Conservation (phyloP, 2,329 filamentous ascomycete species). For the Apiospora rasikravindrae region DNA sequence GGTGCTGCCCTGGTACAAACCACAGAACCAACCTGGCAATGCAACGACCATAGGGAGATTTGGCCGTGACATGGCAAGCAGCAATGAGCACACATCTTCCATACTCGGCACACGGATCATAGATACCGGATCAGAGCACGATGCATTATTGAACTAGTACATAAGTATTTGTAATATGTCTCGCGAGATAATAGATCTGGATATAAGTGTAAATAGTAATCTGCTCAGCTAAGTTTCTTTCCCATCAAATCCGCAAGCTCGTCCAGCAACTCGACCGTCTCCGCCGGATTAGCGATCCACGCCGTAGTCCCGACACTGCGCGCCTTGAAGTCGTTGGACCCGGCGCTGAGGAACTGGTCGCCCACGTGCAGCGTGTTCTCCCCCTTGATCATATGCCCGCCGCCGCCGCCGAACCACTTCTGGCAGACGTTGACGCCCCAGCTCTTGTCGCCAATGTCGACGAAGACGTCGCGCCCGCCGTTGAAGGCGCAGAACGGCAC, state of each 20-base stretch:
- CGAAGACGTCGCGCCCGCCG: constrained; percentile 95
- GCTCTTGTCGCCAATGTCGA: constrained; percentile 97
- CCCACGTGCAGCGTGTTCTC: constrained; percentile 91
- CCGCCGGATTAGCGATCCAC: constrained; percentile 91
- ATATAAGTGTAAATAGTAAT: neutral
- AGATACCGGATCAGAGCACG: too few species aligned
- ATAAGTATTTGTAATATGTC: neutral
- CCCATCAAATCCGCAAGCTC: constrained; percentile 71
- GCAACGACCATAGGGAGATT: too few species aligned
- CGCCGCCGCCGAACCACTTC: constrained; percentile 72
- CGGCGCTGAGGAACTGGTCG: constrained; percentile 94
- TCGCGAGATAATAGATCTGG: neutral
- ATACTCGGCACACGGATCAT: too few species aligned
- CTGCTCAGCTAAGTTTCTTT: constrained; percentile 45
- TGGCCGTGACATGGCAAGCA: too few species aligned
- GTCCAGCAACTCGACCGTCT: constrained; percentile 89
- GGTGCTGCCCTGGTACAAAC: too few species aligned
- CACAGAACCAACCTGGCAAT: too few species aligned
- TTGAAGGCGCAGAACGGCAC: constrained; percentile 98
- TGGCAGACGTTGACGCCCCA: constrained; percentile 95
- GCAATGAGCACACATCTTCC: too few species aligned
- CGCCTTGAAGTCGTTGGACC: constrained; percentile 97
- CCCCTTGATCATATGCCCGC: constrained; percentile 59
- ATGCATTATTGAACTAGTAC: too few species aligned
- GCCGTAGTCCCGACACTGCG: constrained; percentile 90